Evolutionary conservation across 2,329 filamentous ascomycete genomes (phyloP).

Genomic region (Curvularia verruculosa): DNA sequence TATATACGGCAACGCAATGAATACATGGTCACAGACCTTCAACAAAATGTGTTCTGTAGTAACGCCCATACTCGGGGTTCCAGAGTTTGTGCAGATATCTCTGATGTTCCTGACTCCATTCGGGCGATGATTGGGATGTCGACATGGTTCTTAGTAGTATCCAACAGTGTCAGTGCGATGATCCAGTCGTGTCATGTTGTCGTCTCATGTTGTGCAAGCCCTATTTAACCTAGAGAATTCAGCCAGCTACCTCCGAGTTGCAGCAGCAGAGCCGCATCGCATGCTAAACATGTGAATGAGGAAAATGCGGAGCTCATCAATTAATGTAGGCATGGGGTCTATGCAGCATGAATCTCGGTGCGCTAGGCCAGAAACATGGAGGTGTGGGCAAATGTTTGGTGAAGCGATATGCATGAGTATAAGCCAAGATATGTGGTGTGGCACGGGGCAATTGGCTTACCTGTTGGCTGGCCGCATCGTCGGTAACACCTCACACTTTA

Average conservation of each 20-base stretch:
- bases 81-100: neutral
- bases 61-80: neutral
- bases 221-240: neutral
- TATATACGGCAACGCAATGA: neutral
- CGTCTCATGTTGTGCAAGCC: neutral
- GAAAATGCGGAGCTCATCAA: neutral
- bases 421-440: neutral
- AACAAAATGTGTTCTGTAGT: neutral
- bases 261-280: constrained; percentile 7
- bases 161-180: neutral
- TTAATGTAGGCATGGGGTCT: neutral
- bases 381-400: neutral
- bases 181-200: neutral
- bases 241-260: neutral
- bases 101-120: neutral
- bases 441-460: neutral
- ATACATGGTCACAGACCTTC: neutral
- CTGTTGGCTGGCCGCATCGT: neutral
- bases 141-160: neutral
- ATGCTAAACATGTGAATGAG: neutral
- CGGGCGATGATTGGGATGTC: neutral
- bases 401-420: neutral
- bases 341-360: neutral
- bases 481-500: neutral
- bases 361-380: neutral